Percentiles rank a stretch among this genome's conserved stretches.
phyloP scores from a whole-genome alignment of 2,329 filamentous ascomycete species.

The Didymellaceae sp. region DNA sequence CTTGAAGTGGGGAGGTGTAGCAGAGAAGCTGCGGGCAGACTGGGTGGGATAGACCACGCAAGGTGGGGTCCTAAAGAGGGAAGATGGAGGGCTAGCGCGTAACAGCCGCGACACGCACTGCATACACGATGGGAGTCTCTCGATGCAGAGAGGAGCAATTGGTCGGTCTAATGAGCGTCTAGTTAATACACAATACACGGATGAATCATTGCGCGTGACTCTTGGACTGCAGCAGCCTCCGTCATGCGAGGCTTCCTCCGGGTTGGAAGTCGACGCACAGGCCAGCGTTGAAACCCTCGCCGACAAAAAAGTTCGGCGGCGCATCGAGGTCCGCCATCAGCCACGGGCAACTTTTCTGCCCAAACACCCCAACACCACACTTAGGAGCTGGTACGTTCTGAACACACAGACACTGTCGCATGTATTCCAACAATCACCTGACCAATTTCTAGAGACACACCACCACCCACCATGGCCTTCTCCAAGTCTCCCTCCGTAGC shows the following conservation, averaged over 20 bases:
- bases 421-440: not conserved
- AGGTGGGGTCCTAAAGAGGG: conserved; percentile 44
- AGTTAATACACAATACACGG: conserved; percentile 26
- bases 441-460: not conserved
- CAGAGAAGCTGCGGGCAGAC: conserved; percentile 37
- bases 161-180: conserved; percentile 18
- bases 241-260: too few relatives aligned
- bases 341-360: not conserved
- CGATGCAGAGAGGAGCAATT: conserved; percentile 28
- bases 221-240: not conserved
- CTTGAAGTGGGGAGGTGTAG: conserved; percentile 38
- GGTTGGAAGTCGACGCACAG: not conserved
- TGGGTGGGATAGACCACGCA: conserved; percentile 39
- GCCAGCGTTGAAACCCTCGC: not conserved
- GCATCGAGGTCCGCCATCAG: not conserved
- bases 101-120: conserved; percentile 48
- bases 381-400: not conserved
- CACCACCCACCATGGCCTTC: conserved; percentile 54
- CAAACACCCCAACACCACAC: not conserved
- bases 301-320: conserved; percentile 27
- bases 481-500: conserved; percentile 55
- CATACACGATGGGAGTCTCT: conserved; percentile 46
- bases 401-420: not conserved
- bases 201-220: conserved; percentile 13
- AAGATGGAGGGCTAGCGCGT: conserved; percentile 43